Base-by-base conservation (phyloP, 306 rosid genomes). In the Quercus bicolor region DNA sequence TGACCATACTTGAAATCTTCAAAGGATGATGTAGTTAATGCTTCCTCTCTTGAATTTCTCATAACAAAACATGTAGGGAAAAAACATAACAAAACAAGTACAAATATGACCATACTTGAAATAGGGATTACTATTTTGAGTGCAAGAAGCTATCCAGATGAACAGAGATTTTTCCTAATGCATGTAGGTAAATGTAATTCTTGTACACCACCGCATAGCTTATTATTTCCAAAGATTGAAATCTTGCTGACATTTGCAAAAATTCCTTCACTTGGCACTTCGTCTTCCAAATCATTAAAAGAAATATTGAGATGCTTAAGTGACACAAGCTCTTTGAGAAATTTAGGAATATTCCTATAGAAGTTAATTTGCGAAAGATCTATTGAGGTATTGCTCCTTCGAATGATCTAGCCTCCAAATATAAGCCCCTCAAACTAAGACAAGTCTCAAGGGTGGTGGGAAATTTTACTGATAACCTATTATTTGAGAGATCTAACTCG, bases 131-230 rank as follows among this genome's bases (percentile, higher is more conserved):
- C 59, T 20, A 83, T 52, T 74, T 74, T 83, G 0, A 14, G 76
- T 56, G 59, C 72, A 74, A 69, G 66, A 20, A 71, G 4, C 8
- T 56, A 82, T 56, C 56, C 14, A 0, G 2, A 33, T 0, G 14
- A 12, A 66, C 37, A 73, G 26, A 64, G 61, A 61, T 77, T 73
- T 33, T 2, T 75, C 9, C 14, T 34, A 2, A 13, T 31, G 76
- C 90, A 84, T 53, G 48, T 4, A 23, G 86, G 83, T 21, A 87
- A 73, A 8, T 70, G 74, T 20, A 87, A 68, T 75, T 80, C 61
- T 13, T 64, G 71, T 24, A 82, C 3, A 71, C 88, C 90, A 26
- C 90, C 85, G 1, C 88, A 87, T 1, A 82, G 80, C 59, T 78
- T 75, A 0, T 0, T 60, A 54, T 84, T 87, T 75, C 87, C 88